phyloP scores from a whole-genome alignment of 805 yeast genomes.

The Metschnikowia santaceciliae region DNA sequence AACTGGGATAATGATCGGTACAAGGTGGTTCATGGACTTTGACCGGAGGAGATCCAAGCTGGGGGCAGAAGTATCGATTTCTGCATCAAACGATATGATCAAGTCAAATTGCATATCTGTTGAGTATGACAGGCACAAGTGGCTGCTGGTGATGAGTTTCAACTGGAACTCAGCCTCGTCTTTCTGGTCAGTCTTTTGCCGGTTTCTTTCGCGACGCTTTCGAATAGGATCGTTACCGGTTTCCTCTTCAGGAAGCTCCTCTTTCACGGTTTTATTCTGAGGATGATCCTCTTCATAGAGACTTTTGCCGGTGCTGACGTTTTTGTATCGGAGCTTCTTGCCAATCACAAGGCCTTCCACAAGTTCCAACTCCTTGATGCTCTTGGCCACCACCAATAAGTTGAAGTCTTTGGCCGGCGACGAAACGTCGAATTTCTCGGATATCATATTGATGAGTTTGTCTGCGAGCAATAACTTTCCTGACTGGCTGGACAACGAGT shows the following conservation, averaged over 20 bases:
- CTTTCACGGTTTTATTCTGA: constrained; percentile 1
- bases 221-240: constrained; percentile 9
- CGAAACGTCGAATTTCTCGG: constrained; percentile 19
- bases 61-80: constrained; percentile 31
- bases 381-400: constrained; percentile 50
- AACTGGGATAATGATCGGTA: constrained; percentile 35
- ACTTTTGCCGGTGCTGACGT: constrained; percentile 60
- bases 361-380: constrained; percentile 67
- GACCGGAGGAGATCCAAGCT: constrained; percentile 33
- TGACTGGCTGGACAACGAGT: constrained; percentile 47
- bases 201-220: constrained; percentile 1
- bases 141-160: constrained; percentile 16
- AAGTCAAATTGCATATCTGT: constrained; percentile 20
- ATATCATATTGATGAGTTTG: constrained; percentile 37
- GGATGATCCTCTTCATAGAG: constrained; percentile 38
- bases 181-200: background rate
- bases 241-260: constrained; percentile 12
- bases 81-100: constrained; percentile 35
- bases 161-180: constrained; percentile 8
- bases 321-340: constrained; percentile 55
- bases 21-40: constrained; percentile 8
- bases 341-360: constrained; percentile 80
- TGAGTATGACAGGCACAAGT: constrained; percentile 13
- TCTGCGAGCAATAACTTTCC: constrained; percentile 60
- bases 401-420: constrained; percentile 13